Evolutionary conservation across 306 rosid species (phyloP).

Genomic region (Betula pendula): DNA sequence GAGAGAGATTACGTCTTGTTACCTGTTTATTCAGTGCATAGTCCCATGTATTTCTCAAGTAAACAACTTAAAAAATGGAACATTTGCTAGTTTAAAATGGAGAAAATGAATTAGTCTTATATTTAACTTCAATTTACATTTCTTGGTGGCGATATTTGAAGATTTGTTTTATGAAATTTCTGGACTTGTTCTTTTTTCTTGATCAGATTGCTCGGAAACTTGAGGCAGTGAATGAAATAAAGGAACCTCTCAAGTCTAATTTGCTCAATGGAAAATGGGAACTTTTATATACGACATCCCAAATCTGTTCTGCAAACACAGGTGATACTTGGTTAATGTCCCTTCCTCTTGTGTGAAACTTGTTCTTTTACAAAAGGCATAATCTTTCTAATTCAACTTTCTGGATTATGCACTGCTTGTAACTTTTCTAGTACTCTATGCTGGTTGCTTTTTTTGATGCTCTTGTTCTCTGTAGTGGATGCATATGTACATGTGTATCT

Average conservation of each 20-base stretch:
- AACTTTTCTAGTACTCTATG: no score
- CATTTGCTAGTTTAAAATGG: no score
- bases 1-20: no score
- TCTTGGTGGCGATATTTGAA: constrained; percentile 33
- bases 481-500: background rate
- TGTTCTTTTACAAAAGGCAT: background rate
- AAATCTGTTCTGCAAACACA: constrained; percentile 65
- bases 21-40: no score
- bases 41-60: background rate
- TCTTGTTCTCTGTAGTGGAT: background rate
- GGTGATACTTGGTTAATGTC: constrained; percentile 36
- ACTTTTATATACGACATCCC: constrained; percentile 86
- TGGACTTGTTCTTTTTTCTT: background rate
- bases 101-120: background rate
- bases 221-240: constrained; percentile 73
- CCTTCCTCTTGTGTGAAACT: background rate
- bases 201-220: constrained; percentile 82
- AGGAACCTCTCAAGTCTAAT: constrained; percentile 77
- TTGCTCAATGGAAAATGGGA: constrained; percentile 92
- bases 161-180: constrained; percentile 32
- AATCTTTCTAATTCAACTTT: background rate
- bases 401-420: background rate
- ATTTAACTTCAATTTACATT: background rate
- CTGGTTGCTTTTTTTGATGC: background rate
- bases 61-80: background rate